Percentiles rank a stretch among this genome's conserved stretches.
Conservation (phyloP, 495 filamentous ascomycete species). For the Oleoguttula mirabilis region DNA sequence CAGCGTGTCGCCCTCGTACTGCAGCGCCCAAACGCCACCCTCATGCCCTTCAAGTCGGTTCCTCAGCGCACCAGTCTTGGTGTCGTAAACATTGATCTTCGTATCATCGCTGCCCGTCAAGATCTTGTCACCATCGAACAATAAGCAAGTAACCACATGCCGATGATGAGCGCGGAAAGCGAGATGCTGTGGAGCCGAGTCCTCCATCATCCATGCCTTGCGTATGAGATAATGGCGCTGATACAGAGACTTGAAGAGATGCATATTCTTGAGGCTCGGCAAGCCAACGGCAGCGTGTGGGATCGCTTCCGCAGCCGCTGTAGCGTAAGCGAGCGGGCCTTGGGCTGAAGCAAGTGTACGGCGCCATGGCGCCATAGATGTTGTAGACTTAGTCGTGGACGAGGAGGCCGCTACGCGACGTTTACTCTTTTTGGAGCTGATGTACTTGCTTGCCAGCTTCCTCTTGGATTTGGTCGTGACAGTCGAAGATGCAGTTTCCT, state of each 20-base stretch:
- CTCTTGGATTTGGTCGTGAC: slow-evolving; percentile 36
- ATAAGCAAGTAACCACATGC: slow-evolving; percentile 93
- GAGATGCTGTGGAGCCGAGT: slow-evolving; percentile 80
- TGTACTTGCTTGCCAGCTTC: slow-evolving; percentile 39
- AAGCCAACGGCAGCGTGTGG: slow-evolving; percentile 73
- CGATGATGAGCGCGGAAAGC: slow-evolving; percentile 91
- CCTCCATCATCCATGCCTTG: slow-evolving; percentile 76
- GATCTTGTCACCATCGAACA: slow-evolving; percentile 96
- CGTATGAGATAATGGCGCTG: slow-evolving; percentile 81
- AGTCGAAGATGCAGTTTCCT: slow-evolving; percentile 9
- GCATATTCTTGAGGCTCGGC: slow-evolving; percentile 63
- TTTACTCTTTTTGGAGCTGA: slow-evolving; percentile 25
- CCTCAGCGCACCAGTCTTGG: slow-evolving; percentile 77
- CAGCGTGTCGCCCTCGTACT: slow-evolving; percentile 87
- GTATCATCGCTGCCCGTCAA: slow-evolving; percentile 96
- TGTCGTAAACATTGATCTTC: slow-evolving; percentile 97
- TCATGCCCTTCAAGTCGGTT: slow-evolving; percentile 84
- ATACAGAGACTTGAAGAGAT: slow-evolving; percentile 94
- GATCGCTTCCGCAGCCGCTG: slow-evolving; percentile 65
- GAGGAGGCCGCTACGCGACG: slow-evolving; percentile 34
- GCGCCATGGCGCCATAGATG: slow-evolving; percentile 35
- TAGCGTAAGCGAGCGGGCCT: slow-evolving; percentile 76
- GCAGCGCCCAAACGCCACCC: slow-evolving; percentile 93
- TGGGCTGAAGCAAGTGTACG: slow-evolving; percentile 41
- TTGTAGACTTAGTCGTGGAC: slow-evolving; percentile 23